These are phyloP conservation scores for Iris pallida DNA, from an alignment of 116 monocot genomes.

Conservation along the genomic window DNA sequence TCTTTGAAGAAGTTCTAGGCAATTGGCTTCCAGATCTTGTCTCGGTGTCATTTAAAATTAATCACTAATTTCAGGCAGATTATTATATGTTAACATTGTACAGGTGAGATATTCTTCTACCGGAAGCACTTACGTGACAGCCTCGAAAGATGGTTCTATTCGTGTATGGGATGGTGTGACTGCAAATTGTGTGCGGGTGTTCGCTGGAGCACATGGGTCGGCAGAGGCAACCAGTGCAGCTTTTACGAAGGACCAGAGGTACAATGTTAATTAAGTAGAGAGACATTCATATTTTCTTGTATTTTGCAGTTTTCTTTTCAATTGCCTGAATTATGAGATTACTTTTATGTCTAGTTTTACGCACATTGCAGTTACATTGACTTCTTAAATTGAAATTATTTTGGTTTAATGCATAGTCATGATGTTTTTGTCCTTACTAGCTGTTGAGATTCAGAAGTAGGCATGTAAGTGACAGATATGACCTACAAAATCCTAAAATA, in stretches of 20 bases:
- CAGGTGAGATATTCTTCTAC: conserved; percentile 76
- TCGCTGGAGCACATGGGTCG: conserved; percentile 67
- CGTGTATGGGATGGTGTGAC: conserved; percentile 76
- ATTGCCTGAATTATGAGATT: neutral
- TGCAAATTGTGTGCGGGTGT: conserved; percentile 63
- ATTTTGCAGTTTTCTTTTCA: neutral
- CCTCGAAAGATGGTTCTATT: conserved; percentile 87
- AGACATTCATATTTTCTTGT: neutral
- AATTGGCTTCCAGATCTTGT: neutral
- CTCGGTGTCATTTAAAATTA: neutral
- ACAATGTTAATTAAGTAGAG: neutral
- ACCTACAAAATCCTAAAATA: too few relatives aligned
- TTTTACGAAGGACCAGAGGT: conserved; percentile 93
- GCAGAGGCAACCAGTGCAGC: conserved; percentile 71
- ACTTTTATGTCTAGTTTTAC: too few relatives aligned
- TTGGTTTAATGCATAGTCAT: too few relatives aligned
- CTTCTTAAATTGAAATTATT: too few relatives aligned
- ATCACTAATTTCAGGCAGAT: too few relatives aligned
- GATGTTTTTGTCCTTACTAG: neutral
- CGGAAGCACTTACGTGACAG: conserved; percentile 80
- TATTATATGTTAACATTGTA: conserved; percentile 5
- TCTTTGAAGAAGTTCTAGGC: neutral
- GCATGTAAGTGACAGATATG: too few relatives aligned
- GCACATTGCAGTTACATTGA: too few relatives aligned
- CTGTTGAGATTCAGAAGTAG: too few relatives aligned